Conservation (phyloP, 768 basidiomycete genomes). For the Pisolithus sp. region DNA sequence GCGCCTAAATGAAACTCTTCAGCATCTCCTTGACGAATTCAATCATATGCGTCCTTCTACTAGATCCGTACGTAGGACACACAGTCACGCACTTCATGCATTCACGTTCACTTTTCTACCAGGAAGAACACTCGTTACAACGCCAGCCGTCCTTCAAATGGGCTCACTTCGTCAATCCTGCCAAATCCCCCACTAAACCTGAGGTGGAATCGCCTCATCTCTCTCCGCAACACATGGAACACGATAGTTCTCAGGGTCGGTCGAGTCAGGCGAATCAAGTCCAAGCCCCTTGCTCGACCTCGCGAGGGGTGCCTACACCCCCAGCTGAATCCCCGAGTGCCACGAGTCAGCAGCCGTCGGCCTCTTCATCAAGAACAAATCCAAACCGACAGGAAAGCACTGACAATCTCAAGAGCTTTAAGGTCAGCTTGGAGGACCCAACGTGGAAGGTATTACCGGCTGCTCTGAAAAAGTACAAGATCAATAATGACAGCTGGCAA, state of each 20-base stretch:
- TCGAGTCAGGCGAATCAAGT: slow-evolving; percentile 11
- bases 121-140: slow-evolving; percentile 43
- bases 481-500: slow-evolving; percentile 98
- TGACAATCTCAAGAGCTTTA: slow-evolving; percentile 87
- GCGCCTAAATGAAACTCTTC: slow-evolving; percentile 55
- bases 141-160: slow-evolving; percentile 85
- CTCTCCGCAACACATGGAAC: slow-evolving; percentile 73
- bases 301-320: slow-evolving; percentile 25
- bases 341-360: slow-evolving; percentile 12
- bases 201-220: slow-evolving; percentile 71
- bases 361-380: slow-evolving; percentile 31
- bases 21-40: slow-evolving; percentile 63
- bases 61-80: slow-evolving; percentile 10
- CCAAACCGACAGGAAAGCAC: slow-evolving; percentile 57
- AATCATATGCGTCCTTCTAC: slow-evolving; percentile 34
- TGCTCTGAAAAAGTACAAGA: slow-evolving; percentile 97
- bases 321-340: slow-evolving; percentile 25
- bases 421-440: slow-evolving; percentile 95
- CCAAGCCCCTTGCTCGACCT: slow-evolving; percentile 19
- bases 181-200: slow-evolving; percentile 75
- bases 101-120: slow-evolving; percentile 7
- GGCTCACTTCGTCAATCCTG: slow-evolving; percentile 73
- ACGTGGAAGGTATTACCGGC: slow-evolving; percentile 98
- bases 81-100: slow-evolving; percentile 1
- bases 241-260: slow-evolving; percentile 47